These are phyloP conservation scores for Kwoniella mangroviensis DNA, from an alignment of 768 basidiomycete genomes.

Conservation along the genomic window DNA sequence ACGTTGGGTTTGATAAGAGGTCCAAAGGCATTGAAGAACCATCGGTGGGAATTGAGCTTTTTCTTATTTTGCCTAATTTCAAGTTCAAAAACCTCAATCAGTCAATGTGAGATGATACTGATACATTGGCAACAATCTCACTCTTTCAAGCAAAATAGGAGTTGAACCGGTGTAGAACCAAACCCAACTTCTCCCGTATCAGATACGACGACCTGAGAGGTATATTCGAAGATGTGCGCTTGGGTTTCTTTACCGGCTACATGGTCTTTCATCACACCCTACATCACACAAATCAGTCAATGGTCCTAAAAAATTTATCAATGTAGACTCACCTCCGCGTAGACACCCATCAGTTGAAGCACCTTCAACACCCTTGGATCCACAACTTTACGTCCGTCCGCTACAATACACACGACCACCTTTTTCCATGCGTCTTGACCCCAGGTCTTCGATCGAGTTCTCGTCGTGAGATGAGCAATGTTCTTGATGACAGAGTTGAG, in stretches of 20 bases:
- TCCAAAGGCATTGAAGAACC: constrained; percentile 57
- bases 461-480: constrained; percentile 58
- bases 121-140: constrained; percentile 54
- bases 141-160: constrained; percentile 86
- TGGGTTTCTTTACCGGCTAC: constrained; percentile 82
- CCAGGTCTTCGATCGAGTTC: constrained; percentile 58
- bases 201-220: constrained; percentile 76
- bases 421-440: constrained; percentile 59
- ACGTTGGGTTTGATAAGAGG: constrained; percentile 55
- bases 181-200: constrained; percentile 73
- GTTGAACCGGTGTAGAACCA: constrained; percentile 52
- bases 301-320: not conserved
- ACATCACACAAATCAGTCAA: constrained; percentile 63
- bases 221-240: constrained; percentile 69
- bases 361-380: constrained; percentile 74
- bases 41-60: constrained; percentile 55
- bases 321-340: constrained; percentile 19
- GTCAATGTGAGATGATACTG: too few relatives aligned
- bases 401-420: constrained; percentile 59
- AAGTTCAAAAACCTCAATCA: too few relatives aligned
- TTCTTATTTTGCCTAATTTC: constrained; percentile 48
- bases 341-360: constrained; percentile 68
- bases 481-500: constrained; percentile 58
- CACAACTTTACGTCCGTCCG: constrained; percentile 58
- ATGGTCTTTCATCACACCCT: constrained; percentile 86